Base-by-base conservation (phyloP, 2,329 filamentous ascomycete genomes). In the Epicoccum sorghinum region DNA sequence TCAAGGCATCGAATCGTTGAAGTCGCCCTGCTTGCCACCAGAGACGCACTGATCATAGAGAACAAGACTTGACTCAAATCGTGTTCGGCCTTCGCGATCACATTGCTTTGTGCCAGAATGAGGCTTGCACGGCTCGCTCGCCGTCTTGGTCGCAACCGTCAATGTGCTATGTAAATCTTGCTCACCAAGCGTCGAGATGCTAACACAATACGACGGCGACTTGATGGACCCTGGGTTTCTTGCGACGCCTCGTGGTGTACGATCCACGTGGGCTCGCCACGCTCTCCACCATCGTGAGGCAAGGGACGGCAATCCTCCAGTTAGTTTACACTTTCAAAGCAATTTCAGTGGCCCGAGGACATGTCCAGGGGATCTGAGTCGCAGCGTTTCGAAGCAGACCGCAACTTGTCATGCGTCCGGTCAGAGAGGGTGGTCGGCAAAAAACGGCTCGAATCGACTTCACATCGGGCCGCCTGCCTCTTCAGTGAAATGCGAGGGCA, bases 331-430 rank as follows among this genome's bases (percentile, higher is more conserved):
- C 18, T 39, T 36, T 27, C 7, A 32, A 24, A 45, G 52, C 55
- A 12, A 60, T 55, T 42, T 59, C 53, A 51, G 61, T 58, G 47
- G 53, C 47, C 46, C 52, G 46, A 37, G 55, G 48, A 58, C 52
- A 53, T 54, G 40, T 56, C 54, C 55, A 58, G 56, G 50, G 56
- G 36, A 54, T 50, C 32, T 57, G 47, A 52, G 40, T 55, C 52
- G 52, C 46, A 42, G 41, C 30, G 52, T 58, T 55, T 51, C 55
- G 55, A 60, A 50, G 58, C 55, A 59, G 52, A 62, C 59, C 52
- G 61, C 58, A 61, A 52, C 49, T 59, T 63, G 60, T 49, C 58
- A 55, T 62, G 55, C 55, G 47, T 51, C 57, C 61, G 55, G 61
- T 53, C 42, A 55, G 42, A 42, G 38, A 54, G 40, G 47, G 52